These are phyloP conservation scores for Stramenopiles sp. DNA, from an alignment of 352 stramenopile genomes.

Conservation along the genomic window DNA sequence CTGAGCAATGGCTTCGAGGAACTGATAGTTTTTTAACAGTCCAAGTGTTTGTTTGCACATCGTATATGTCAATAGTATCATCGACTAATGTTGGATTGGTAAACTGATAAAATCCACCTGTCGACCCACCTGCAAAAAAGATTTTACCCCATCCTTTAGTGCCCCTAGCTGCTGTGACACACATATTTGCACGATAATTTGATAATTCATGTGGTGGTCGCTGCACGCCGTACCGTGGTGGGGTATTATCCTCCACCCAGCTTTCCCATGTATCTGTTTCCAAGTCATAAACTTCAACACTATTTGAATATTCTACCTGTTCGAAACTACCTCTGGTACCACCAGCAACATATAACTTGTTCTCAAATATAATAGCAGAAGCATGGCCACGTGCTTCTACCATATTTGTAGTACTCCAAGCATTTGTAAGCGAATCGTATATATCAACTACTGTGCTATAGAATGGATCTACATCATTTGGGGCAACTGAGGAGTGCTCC, in stretches of 20 bases:
- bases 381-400: background rate
- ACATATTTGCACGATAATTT: constrained; percentile 4
- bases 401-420: background rate
- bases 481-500: background rate
- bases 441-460: background rate
- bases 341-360: background rate
- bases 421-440: background rate
- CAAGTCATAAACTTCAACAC: background rate
- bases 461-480: background rate
- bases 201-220: background rate
- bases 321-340: background rate
- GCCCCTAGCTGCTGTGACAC: background rate
- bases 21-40: background rate
- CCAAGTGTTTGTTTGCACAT: background rate
- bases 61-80: background rate
- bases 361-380: background rate
- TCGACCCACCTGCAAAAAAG: background rate
- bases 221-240: background rate
- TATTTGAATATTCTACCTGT: background rate
- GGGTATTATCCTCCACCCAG: background rate
- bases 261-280: background rate
- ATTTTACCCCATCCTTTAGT: background rate
- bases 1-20: background rate
- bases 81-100: background rate
- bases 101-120: background rate